Evolutionary conservation across 768 basidiomycete species (phyloP).

Genomic region (Tylopilus plumbeoviolaceoides): DNA sequence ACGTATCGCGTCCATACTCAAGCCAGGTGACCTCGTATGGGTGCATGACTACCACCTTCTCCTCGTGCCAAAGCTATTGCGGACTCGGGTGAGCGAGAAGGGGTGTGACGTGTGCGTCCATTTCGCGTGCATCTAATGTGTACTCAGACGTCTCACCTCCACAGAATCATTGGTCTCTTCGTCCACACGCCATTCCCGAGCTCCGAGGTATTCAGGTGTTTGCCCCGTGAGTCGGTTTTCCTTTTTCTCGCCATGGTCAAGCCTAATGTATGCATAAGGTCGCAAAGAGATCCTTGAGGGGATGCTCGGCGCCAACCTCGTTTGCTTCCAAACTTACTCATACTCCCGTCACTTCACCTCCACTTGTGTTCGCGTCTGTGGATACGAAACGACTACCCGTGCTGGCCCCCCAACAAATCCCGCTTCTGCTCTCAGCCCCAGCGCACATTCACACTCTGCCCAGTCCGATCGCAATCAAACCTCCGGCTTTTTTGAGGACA

Average conservation of each 20-base stretch:
- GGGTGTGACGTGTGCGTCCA: conserved; percentile 24
- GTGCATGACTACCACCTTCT: conserved; percentile 96
- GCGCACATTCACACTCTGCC: not conserved
- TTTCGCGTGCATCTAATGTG: not conserved
- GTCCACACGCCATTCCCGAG: conserved; percentile 98
- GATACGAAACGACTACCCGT: conserved; percentile 70
- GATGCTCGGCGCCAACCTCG: conserved; percentile 94
- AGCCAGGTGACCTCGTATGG: conserved; percentile 90
- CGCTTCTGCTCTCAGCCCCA: conserved; percentile 5
- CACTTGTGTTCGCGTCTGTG: conserved; percentile 93
- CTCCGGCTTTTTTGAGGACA: conserved; percentile 13
- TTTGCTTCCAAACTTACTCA: conserved; percentile 97
- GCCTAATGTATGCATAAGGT: conserved; percentile 36
- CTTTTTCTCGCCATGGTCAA: not conserved
- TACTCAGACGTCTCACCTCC: not conserved
- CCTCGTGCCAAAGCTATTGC: conserved; percentile 81
- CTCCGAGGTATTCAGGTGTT: conserved; percentile 91
- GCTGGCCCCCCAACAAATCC: conserved; percentile 3
- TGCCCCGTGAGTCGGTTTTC: conserved; percentile 61
- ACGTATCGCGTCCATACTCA: conserved; percentile 70
- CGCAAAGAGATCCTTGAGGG: conserved; percentile 94
- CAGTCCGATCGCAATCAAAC: conserved; percentile 7
- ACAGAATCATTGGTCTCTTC: conserved; percentile 76
- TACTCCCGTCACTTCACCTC: conserved; percentile 94
- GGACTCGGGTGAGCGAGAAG: conserved; percentile 50